phyloP scores from a whole-genome alignment of 495 filamentous ascomycete genomes.

The Tuber calosporum region DNA sequence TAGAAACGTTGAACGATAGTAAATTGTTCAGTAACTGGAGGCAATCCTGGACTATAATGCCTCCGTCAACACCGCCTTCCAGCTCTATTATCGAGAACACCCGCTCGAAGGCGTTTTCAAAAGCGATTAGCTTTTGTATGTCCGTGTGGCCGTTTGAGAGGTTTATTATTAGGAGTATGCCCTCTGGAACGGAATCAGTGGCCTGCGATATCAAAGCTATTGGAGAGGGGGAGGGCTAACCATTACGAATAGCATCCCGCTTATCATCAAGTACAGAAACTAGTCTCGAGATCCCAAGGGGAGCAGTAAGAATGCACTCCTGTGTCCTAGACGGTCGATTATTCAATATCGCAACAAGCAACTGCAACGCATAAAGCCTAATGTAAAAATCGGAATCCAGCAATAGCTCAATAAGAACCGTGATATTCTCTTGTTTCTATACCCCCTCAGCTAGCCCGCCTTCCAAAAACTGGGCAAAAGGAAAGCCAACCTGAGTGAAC shows the following conservation, averaged over 20 bases:
- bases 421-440: constrained; percentile 93
- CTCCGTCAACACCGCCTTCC: constrained; percentile 75
- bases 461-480: not conserved
- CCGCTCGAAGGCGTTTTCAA: constrained; percentile 85
- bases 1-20: constrained; percentile 77
- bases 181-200: constrained; percentile 47
- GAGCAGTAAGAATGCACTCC: constrained; percentile 83
- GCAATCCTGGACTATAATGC: constrained; percentile 89
- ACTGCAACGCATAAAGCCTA: constrained; percentile 81
- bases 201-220: not conserved
- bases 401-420: constrained; percentile 76
- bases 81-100: constrained; percentile 71
- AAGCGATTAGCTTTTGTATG: constrained; percentile 88
- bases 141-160: constrained; percentile 66
- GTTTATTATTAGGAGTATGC: constrained; percentile 60
- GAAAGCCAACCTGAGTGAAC: constrained; percentile 71
- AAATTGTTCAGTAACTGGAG: constrained; percentile 88
- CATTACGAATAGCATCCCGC: constrained; percentile 83
- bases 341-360: constrained; percentile 77
- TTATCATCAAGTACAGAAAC: constrained; percentile 76
- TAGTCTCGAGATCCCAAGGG: constrained; percentile 77
- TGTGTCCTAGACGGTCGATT: constrained; percentile 90
- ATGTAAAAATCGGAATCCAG: constrained; percentile 87
- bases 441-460: constrained; percentile 44
- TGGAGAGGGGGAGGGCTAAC: constrained; percentile 50